These are phyloP conservation scores for Neolentinus lepideus DNA, from an alignment of 1,284 basidiomycete species.

Conservation along the genomic window DNA sequence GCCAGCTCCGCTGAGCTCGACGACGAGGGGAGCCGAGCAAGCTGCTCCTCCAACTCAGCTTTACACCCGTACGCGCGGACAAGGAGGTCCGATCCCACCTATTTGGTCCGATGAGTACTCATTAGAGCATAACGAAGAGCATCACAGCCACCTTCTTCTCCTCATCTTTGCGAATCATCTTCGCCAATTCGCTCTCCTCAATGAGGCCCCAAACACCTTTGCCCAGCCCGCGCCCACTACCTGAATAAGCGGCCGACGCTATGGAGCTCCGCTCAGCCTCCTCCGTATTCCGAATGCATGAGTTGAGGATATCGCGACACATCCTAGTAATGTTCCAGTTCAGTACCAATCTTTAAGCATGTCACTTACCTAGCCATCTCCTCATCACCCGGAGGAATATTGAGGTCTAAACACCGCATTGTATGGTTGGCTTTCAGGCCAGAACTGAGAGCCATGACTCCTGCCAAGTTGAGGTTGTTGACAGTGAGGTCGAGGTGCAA, in stretches of 20 bases:
- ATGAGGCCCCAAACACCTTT: slow-evolving; percentile 77
- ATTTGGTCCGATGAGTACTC: slow-evolving; percentile 6
- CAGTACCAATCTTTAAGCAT: background rate
- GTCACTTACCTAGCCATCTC: slow-evolving; percentile 71
- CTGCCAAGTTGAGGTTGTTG: slow-evolving; percentile 80
- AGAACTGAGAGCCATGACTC: slow-evolving; percentile 86
- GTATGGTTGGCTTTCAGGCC: slow-evolving; percentile 79
- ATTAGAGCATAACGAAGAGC: background rate
- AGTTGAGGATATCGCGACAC: slow-evolving; percentile 72
- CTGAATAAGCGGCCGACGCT: slow-evolving; percentile 17
- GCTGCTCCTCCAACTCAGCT: slow-evolving; percentile 40
- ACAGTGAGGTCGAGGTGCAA: slow-evolving; percentile 85
- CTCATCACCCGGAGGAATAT: slow-evolving; percentile 85
- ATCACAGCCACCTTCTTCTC: slow-evolving; percentile 49
- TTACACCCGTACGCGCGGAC: slow-evolving; percentile 43
- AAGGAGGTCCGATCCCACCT: slow-evolving; percentile 48
- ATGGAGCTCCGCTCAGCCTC: slow-evolving; percentile 53
- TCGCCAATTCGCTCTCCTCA: slow-evolving; percentile 73
- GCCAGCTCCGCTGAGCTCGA: slow-evolving; percentile 18
- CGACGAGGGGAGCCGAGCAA: slow-evolving; percentile 29
- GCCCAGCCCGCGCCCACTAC: slow-evolving; percentile 34
- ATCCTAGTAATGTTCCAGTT: slow-evolving; percentile 31
- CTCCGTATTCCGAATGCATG: slow-evolving; percentile 90
- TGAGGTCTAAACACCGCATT: slow-evolving; percentile 90
- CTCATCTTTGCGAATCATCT: slow-evolving; percentile 53